Evolutionary conservation across 345 rosid genomes (phyloP).

Genomic region (Linum lewisii): DNA sequence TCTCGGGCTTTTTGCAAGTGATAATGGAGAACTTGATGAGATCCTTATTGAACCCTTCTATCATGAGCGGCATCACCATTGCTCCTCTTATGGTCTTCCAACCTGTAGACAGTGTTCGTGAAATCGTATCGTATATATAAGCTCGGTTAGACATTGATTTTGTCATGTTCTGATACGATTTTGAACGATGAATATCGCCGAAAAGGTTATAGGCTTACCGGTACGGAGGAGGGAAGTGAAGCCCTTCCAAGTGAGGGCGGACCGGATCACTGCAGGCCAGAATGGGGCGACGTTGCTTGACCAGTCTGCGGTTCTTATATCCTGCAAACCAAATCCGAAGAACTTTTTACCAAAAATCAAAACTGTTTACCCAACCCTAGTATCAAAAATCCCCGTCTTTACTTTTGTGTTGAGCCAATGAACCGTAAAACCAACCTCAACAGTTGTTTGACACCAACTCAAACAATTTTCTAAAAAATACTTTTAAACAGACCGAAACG

Average conservation of each 20-base stretch:
- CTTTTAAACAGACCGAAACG: too few relatives aligned
- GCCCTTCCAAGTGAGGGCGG: constrained; percentile 83
- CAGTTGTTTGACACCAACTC: too few relatives aligned
- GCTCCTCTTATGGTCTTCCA: constrained; percentile 76
- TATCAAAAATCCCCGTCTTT: too few relatives aligned
- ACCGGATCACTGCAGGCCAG: constrained; percentile 84
- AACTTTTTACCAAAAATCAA: too few relatives aligned
- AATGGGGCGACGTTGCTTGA: constrained; percentile 72
- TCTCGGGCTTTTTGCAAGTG: constrained; percentile 59
- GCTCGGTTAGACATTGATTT: background rate
- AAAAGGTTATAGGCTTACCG: constrained; percentile 29
- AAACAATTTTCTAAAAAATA: too few relatives aligned
- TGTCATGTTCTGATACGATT: background rate
- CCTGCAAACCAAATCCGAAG: constrained; percentile 27
- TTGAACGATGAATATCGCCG: background rate
- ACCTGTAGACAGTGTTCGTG: constrained; percentile 25
- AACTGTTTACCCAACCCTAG: too few relatives aligned
- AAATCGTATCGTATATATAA: background rate
- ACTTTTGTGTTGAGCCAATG: too few relatives aligned
- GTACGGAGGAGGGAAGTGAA: constrained; percentile 51
- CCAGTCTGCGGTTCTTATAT: constrained; percentile 83
- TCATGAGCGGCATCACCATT: constrained; percentile 83
- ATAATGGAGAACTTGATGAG: constrained; percentile 69
- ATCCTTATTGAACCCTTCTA: constrained; percentile 77
- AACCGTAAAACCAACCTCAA: too few relatives aligned